A percentile compares a stretch with the other conserved stretches of the same genome.
phyloP scores from a whole-genome alignment of 208 protist genomes.

The Crithidia expoeki region DNA sequence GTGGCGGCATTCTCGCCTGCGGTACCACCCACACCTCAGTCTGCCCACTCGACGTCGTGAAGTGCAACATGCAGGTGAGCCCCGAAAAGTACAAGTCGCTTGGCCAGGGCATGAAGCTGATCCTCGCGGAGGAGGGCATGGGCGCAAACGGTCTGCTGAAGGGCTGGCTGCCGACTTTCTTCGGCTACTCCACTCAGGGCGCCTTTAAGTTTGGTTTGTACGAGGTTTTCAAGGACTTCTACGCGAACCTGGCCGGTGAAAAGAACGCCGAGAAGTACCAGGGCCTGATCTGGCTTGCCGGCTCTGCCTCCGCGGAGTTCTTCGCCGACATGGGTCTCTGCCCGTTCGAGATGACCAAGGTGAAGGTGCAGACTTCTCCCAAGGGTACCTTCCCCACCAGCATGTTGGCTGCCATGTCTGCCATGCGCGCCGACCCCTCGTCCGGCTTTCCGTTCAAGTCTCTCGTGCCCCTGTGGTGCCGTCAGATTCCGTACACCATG shows the following conservation, averaged over 20 bases:
- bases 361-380: slow-evolving; percentile 92
- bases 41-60: slow-evolving; percentile 96
- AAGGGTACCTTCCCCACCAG: slow-evolving; percentile 80
- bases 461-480: slow-evolving; percentile 90
- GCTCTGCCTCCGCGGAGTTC: slow-evolving; percentile 96
- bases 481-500: slow-evolving; percentile 97
- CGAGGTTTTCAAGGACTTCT: slow-evolving; percentile 94
- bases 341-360: slow-evolving; percentile 95
- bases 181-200: slow-evolving; percentile 95
- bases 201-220: slow-evolving; percentile 95
- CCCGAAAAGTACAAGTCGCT: slow-evolving; percentile 90
- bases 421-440: slow-evolving; percentile 73
- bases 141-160: slow-evolving; percentile 81
- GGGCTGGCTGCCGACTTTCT: slow-evolving; percentile 92
- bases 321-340: slow-evolving; percentile 96
- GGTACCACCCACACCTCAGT: slow-evolving; percentile 95
- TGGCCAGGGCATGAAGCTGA: slow-evolving; percentile 59
- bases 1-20: slow-evolving; percentile 94
- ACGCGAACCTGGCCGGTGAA: slow-evolving; percentile 89
- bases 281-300: slow-evolving; percentile 88
- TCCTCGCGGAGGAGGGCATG: slow-evolving; percentile 70
- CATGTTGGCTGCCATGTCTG: slow-evolving; percentile 62
- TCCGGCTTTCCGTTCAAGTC: slow-evolving; percentile 91
- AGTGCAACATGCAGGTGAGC: slow-evolving; percentile 96
- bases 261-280: slow-evolving; percentile 74